These are phyloP conservation scores for Penicillium sp. DNA, from an alignment of 2,329 filamentous ascomycete species.

Conservation along the genomic window DNA sequence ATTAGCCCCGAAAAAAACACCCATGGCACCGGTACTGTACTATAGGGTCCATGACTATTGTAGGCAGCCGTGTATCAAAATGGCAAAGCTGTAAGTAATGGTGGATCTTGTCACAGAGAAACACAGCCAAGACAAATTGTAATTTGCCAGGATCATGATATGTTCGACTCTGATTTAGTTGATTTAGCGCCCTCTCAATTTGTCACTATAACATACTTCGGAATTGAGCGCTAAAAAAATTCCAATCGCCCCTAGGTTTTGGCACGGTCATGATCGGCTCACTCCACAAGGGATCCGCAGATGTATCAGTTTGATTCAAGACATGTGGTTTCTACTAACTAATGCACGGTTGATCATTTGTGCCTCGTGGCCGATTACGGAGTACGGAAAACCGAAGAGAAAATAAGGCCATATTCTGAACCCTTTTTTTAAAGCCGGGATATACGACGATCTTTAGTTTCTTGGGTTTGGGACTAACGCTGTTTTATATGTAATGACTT, in stretches of 20 bases:
- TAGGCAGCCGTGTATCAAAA: constrained; percentile 4
- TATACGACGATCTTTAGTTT: neutral
- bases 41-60: neutral
- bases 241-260: neutral
- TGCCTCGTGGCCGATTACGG: neutral
- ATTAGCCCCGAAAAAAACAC: neutral
- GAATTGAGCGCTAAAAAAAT: neutral
- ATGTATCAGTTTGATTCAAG: neutral
- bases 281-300: constrained; percentile 7
- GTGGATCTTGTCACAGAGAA: constrained; percentile 1
- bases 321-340: constrained; percentile 2
- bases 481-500: neutral
- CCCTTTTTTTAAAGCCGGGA: too few species aligned
- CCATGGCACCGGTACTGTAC: neutral
- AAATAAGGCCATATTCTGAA: neutral
- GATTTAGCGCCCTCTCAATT: neutral
- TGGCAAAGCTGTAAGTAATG: constrained; percentile 1
- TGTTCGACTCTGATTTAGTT: neutral
- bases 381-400: neutral
- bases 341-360: neutral
- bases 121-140: neutral
- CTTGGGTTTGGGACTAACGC: neutral
- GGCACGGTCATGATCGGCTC: constrained; percentile 2
- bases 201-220: neutral
- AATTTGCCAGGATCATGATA: constrained; percentile 1